Conservation (phyloP, 768 basidiomycete species). For the Tylopilus balloui region DNA sequence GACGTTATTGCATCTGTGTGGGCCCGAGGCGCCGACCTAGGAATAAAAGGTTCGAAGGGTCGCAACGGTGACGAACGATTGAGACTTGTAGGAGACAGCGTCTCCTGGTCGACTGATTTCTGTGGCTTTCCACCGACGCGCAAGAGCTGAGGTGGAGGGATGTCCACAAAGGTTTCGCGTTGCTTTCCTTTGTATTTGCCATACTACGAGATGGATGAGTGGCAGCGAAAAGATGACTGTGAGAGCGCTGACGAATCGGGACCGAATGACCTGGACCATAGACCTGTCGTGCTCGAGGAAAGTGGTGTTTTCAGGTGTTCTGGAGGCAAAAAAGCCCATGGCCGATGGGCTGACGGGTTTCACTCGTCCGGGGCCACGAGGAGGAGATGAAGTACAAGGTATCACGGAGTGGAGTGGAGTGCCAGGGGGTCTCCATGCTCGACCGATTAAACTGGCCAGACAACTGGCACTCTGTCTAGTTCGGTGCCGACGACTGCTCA, state of each 20-base stretch:
- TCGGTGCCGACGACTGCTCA: conserved; percentile 13
- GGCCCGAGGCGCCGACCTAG: conserved; percentile 24
- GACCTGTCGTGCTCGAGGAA: conserved; percentile 37
- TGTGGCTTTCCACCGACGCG: conserved; percentile 18
- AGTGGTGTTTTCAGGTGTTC: conserved; percentile 13
- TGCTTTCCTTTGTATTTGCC: conserved; percentile 57
- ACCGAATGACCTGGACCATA: conserved; percentile 54
- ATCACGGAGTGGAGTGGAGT: conserved; percentile 17
- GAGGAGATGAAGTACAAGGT: conserved; percentile 3
- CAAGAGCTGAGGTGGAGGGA: conserved; percentile 31
- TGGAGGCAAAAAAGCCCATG: conserved; percentile 33
- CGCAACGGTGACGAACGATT: conserved; percentile 21
- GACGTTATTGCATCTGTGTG: conserved; percentile 55
- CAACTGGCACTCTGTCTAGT: conserved; percentile 25
- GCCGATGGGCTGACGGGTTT: neutral
- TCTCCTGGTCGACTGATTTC: conserved; percentile 18
- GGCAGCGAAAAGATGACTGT: conserved; percentile 12
- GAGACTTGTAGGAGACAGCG: conserved; percentile 12
- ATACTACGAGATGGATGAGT: conserved; percentile 36
- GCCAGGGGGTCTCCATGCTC: conserved; percentile 19
- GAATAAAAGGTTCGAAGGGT: conserved; percentile 20
- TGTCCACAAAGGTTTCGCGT: conserved; percentile 38
- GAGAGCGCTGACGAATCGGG: conserved; percentile 50
- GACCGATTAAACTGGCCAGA: conserved; percentile 12
- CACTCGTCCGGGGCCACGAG: neutral